A percentile compares a stretch with the other conserved stretches of the same genome.
phyloP scores from a whole-genome alignment of 495 filamentous ascomycete species.

The Friedmanniomyces simplex region DNA sequence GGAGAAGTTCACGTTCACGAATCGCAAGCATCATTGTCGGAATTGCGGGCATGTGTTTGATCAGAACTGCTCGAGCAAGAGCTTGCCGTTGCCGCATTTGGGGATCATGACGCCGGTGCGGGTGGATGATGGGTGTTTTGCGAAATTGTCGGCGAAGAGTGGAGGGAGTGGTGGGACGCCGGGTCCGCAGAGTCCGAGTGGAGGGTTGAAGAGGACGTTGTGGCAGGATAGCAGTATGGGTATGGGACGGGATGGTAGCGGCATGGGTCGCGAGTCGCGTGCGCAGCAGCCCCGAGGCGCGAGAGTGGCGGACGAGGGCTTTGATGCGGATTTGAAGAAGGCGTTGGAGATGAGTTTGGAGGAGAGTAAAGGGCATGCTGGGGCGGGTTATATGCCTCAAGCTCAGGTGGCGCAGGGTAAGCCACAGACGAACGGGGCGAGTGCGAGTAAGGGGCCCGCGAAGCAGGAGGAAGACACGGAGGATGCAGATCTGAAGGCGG shows the following conservation, averaged over 20 bases:
- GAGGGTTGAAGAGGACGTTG: constrained; percentile 38
- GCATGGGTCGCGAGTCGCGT: constrained; percentile 5
- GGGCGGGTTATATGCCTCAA: constrained; percentile 59
- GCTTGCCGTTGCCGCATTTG: constrained; percentile 77
- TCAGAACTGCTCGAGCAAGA: constrained; percentile 82
- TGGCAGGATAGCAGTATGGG: constrained; percentile 31
- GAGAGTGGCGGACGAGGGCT: constrained; percentile 65
- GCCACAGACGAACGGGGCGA: constrained; percentile 35
- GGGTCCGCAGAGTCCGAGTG: constrained; percentile 30
- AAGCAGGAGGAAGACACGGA: constrained; percentile 24
- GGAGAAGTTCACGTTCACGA: constrained; percentile 91
- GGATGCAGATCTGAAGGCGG: constrained; percentile 84
- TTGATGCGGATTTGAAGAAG: constrained; percentile 88
- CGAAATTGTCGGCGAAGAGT: constrained; percentile 69
- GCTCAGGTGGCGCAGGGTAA: constrained; percentile 33
- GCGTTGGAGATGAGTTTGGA: constrained; percentile 95
- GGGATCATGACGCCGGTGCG: constrained; percentile 85
- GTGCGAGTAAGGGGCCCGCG: constrained; percentile 15
- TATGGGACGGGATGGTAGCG: background rate
- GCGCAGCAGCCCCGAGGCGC: constrained; percentile 84
- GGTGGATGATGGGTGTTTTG: constrained; percentile 94
- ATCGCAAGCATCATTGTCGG: constrained; percentile 93
- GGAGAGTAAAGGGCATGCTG: constrained; percentile 62
- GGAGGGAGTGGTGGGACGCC: constrained; percentile 21
- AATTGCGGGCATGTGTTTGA: constrained; percentile 98